Evolutionary conservation across 257 asterid species (phyloP), one percentile per base, ranked within the genome.

Genomic region (Thymus mandschuricus): DNA sequence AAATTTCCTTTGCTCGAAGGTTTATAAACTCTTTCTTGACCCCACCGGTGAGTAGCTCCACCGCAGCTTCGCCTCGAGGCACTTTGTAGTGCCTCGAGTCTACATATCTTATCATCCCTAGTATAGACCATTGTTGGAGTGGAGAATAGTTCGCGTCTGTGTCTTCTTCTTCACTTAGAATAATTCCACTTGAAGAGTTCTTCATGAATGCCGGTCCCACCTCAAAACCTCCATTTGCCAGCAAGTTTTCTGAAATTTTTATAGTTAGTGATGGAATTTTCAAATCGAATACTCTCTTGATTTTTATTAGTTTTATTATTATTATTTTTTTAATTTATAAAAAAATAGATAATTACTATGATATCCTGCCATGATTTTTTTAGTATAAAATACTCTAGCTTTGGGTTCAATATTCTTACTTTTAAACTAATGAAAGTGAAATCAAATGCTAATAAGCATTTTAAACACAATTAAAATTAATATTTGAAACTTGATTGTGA

Each of bases 31-130:
- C 49, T 60, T 38, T 35, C 49, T 21, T 55, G 48, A 78, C 44
- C 11, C 76, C 76, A 5, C 78, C 78, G 11, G 75, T 66, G 10
- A 81, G 51, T 21, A 80, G 76, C 74, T 80, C 70, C 9, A 80
- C 74, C 0, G 84, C 84, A 68, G 84, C 76, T 27, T 60, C 60
- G 12, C 81, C 81, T 21, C 43, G 71, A 21, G 80, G 83, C 55
- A 75, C 68, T 60, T 40, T 59, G 69, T 70, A 71, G 75, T 66
- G 75, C 50, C 58, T 76, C 43, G 74, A 76, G 64, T 69, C 71
- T 3, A 64, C 69, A 74, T 73, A 80, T 44, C 51, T 76, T 27
- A 73, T 7, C 1, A 72, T 73, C 46, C 80, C 81, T 3, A 80
- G 69, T 8, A 80, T 60, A 2, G 68, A 12, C 80, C 78, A 79